Conservation (phyloP, 352 stramenopile genomes). For the Salisapilia sapeloensis region DNA sequence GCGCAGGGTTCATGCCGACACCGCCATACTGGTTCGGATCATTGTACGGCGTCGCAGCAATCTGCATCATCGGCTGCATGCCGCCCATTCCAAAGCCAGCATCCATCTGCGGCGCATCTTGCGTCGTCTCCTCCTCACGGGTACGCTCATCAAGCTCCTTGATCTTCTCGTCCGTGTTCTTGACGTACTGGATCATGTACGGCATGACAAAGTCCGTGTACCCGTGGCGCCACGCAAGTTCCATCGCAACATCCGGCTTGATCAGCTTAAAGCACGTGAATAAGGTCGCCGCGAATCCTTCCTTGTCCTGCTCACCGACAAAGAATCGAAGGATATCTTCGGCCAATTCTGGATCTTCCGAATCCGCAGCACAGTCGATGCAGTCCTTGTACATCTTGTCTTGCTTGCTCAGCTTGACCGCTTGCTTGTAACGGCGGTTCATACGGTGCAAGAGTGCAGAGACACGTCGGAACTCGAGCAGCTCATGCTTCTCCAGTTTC, state of each 20-base stretch:
- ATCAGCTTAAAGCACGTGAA: conserved; percentile 99
- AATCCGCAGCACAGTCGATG: conserved; percentile 97
- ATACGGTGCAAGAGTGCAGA: conserved; percentile 98
- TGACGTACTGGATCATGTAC: conserved; percentile 99
- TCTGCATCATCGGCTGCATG: conserved; percentile 66
- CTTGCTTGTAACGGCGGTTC: conserved; percentile 98
- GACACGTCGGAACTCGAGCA: conserved; percentile 99
- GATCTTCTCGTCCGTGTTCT: conserved; percentile 92
- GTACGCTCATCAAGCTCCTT: conserved; percentile 86
- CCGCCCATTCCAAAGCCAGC: conserved; percentile 51
- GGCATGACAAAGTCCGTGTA: conserved; percentile 99
- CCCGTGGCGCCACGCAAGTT: conserved; percentile 97
- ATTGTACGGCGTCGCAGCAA: conserved; percentile 72
- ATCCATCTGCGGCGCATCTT: conserved; percentile 31
- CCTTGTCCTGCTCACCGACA: conserved; percentile 97
- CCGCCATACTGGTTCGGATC: conserved; percentile 32
- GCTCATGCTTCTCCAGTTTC: conserved; percentile 97
- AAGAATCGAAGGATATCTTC: conserved; percentile 99
- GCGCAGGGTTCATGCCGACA: conserved; percentile 13
- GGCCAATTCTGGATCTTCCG: conserved; percentile 88
- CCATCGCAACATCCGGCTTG: conserved; percentile 96
- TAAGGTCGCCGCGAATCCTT: conserved; percentile 97
- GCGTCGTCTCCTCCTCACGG: conserved; percentile 50
- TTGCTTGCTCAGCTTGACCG: conserved; percentile 97
- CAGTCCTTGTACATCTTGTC: conserved; percentile 99